Conservation (phyloP, 2,329 filamentous ascomycete genomes). For the Colletotrichum caudatum region DNA sequence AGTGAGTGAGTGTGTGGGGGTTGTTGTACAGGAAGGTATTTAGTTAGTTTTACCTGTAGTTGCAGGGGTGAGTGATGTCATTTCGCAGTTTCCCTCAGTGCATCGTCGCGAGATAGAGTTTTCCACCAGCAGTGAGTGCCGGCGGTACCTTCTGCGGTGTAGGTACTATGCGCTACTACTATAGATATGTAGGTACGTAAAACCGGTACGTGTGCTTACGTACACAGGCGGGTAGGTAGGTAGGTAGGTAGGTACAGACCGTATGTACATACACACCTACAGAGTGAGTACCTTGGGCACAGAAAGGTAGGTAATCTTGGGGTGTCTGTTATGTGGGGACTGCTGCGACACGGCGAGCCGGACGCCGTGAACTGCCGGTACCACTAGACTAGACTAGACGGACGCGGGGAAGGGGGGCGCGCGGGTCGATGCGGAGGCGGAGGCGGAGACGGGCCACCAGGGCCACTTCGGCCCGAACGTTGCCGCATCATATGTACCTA, state of each 20-base stretch:
- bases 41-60: not conserved
- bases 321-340: slow-evolving; percentile 10
- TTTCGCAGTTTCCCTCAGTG: not conserved
- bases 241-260: too few species aligned
- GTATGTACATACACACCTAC: too few species aligned
- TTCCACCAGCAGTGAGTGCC: too few species aligned
- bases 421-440: slow-evolving; percentile 34
- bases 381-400: not conserved
- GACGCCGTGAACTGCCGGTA: slow-evolving; percentile 31
- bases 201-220: not conserved
- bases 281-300: too few species aligned
- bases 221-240: too few species aligned
- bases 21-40: too few species aligned
- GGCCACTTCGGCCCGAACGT: not conserved
- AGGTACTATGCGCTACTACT: too few species aligned
- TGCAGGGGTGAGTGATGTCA: slow-evolving; percentile 29
- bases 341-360: slow-evolving; percentile 1
- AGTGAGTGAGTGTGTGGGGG: not conserved
- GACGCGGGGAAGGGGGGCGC: slow-evolving; percentile 1
- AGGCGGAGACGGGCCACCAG: slow-evolving; percentile 24
- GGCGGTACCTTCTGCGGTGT: too few species aligned
- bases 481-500: not conserved
- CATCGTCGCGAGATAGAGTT: too few species aligned
- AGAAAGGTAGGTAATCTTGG: too few species aligned
- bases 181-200: not conserved